phyloP scores from a whole-genome alignment of 768 basidiomycete genomes.

The Amanita rubescens region DNA sequence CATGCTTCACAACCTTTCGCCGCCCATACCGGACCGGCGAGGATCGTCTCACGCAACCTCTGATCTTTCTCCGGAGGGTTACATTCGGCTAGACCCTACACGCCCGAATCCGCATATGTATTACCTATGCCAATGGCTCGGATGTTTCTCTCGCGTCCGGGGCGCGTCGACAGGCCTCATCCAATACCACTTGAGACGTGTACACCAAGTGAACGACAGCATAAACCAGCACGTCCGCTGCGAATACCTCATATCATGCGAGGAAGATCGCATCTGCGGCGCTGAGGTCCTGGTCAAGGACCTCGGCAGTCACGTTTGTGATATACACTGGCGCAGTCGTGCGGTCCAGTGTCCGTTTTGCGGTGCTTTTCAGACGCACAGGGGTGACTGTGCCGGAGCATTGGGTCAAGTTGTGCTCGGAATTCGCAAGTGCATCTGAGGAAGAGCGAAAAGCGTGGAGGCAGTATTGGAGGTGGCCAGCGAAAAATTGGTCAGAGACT shows the following conservation, averaged over 20 bases:
- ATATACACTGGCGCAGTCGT: constrained; percentile 1
- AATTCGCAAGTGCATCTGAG: not conserved
- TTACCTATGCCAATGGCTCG: not conserved
- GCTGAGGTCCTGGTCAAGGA: not conserved
- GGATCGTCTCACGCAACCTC: not conserved
- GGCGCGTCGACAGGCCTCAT: not conserved
- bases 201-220: not conserved
- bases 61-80: not conserved
- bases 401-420: not conserved
- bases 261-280: not conserved
- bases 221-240: not conserved
- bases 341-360: not conserved
- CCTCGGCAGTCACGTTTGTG: not conserved
- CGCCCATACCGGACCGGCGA: not conserved
- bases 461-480: constrained; percentile 1
- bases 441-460: not conserved
- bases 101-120: not conserved
- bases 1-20: not conserved
- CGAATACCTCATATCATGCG: not conserved
- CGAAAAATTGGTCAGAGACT: not conserved
- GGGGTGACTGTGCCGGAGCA: not conserved
- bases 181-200: not conserved
- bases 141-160: not conserved
- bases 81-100: not conserved
- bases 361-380: not conserved